A percentile compares a stretch with the other conserved stretches of the same genome.
Evolutionary conservation across 257 asterid genomes (phyloP).

Genomic region (Solanum acaule): DNA sequence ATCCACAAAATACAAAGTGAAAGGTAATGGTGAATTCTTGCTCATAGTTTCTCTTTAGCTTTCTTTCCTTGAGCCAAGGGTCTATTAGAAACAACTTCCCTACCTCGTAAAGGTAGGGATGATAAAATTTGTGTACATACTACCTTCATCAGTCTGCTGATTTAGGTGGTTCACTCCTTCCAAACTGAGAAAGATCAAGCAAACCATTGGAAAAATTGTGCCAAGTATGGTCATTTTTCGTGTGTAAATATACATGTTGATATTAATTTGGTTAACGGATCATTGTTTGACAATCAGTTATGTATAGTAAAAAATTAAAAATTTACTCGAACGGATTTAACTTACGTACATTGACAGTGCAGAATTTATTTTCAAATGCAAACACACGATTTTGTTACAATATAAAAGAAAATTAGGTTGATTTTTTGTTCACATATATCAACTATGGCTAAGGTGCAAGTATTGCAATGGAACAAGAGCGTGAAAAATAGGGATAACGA

Average conservation of each 20-base stretch:
- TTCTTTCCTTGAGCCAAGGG: neutral
- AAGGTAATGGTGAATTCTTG: neutral
- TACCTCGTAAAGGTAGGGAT: neutral
- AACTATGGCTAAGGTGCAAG: neutral
- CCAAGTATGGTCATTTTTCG: too few species aligned
- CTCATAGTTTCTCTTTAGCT: neutral
- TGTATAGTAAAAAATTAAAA: too few species aligned
- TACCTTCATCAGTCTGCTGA: too few species aligned
- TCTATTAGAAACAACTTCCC: neutral
- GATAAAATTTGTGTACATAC: too few species aligned
- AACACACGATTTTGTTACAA: neutral
- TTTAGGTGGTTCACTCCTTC: too few species aligned
- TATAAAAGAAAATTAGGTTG: neutral
- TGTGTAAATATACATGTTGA: too few species aligned
- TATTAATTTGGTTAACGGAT: too few species aligned
- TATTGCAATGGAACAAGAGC: neutral
- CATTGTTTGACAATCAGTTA: too few species aligned
- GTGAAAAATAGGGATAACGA: neutral
- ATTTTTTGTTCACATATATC: neutral
- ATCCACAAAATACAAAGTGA: neutral
- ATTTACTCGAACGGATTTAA: too few species aligned
- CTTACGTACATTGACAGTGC: rapidly evolving
- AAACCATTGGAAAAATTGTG: too few species aligned
- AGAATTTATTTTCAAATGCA: neutral
- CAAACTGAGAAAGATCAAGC: too few species aligned